Base-by-base conservation (phyloP, 306 rosid genomes). In the Vigna hirtella region DNA sequence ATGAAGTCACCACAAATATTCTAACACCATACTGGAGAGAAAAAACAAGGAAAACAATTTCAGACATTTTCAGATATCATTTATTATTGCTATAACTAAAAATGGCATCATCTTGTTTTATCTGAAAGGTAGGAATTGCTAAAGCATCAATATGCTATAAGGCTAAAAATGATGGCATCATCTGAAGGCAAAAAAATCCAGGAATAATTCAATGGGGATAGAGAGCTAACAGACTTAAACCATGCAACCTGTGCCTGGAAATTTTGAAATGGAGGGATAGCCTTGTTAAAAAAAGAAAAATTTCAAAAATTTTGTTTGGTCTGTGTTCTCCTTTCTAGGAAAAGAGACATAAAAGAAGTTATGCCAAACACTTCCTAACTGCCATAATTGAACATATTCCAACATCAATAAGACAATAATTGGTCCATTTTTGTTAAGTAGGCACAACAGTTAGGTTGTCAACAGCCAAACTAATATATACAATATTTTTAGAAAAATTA, bases 1-100 rank as follows among this genome's bases (percentile, higher is more conserved):
- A 94, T 70, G 98, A 94, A 77, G 98, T 89, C 64, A 94, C 73
- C 82, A 94, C 90, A 59, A 91, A 85, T 66, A 94, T 91, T 72
- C 83, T 86, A 81, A 86, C 89, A 17, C 85, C 88, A 76, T 83
- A 89, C 98, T 94, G 91, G 64, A 85, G 77, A 36, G 70, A 73
- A 43, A 79, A 61, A 79, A 61, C 13, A 55, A 61, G 20, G 42
- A 20, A 63, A 77, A 30, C 7, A 43, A 61, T 9, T 9, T 77
- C 32, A 74, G 49, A 64, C 36, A 71, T 52, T 15, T 49, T 71
- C 57, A 74, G 73, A 71, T 70, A 66, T 50, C 38, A 53, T 75
- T 15, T 28, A 53, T 75, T 15, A 59, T 56, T 58, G 43, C 50
- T 18, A 26, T 50, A 73, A 68, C 65, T 64, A 28, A 17, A 76